Percentiles rank a stretch among this genome's conserved stretches.
Evolutionary conservation across 106 monocot genomes (phyloP).

Genomic region (Agapanthus africanus): DNA sequence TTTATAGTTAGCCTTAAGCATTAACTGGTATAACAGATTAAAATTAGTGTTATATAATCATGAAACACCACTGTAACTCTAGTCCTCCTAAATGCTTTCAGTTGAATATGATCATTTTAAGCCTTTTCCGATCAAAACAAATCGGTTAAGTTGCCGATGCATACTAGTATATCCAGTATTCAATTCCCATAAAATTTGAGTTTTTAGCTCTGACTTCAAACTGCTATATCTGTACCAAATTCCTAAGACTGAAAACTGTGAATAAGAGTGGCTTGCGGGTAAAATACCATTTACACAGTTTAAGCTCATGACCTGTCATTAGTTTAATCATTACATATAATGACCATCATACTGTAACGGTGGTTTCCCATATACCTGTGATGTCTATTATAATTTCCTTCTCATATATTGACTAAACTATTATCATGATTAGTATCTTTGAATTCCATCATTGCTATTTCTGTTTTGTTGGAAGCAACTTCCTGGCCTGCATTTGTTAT

Average conservation of each 20-base stretch:
- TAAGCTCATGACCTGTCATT: neutral
- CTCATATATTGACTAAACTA: neutral
- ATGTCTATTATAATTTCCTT: neutral
- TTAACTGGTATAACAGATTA: neutral
- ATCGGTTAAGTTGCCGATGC: neutral
- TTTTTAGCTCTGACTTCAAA: too few species aligned
- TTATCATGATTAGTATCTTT: neutral
- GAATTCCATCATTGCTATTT: neutral
- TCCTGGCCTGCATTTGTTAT: too few species aligned
- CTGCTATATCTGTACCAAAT: neutral
- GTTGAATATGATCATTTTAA: neutral
- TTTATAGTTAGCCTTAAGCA: neutral
- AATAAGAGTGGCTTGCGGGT: neutral
- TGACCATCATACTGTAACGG: neutral
- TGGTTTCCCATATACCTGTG: neutral
- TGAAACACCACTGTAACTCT: neutral
- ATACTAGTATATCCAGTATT: too few species aligned
- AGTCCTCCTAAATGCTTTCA: too few species aligned
- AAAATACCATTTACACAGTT: neutral
- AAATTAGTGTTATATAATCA: neutral
- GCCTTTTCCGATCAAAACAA: neutral
- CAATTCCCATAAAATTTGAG: too few species aligned
- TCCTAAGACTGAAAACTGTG: neutral
- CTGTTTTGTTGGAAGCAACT: neutral
- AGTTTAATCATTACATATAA: neutral